phyloP scores from a whole-genome alignment of 768 basidiomycete species.

The Termitomyces sp. region DNA sequence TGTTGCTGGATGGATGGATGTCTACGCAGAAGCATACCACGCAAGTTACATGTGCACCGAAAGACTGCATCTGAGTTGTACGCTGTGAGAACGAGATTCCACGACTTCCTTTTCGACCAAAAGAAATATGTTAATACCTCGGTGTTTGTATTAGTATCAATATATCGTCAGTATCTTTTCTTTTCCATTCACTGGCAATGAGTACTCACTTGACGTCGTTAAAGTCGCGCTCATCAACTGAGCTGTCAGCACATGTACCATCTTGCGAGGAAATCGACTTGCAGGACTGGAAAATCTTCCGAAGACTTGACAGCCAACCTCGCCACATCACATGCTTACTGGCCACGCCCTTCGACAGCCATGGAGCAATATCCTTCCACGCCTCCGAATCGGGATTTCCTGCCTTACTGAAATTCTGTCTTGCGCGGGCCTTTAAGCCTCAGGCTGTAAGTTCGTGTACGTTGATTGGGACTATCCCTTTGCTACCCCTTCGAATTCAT shows the following conservation, averaged over 20 bases:
- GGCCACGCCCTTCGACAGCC: not conserved
- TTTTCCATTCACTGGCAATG: not conserved
- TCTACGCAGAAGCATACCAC: not conserved
- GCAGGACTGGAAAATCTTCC: not conserved
- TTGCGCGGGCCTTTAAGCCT: not conserved
- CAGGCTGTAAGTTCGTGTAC: not conserved
- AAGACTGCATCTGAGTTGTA: not conserved
- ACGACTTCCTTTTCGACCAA: not conserved
- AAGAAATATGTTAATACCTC: not conserved
- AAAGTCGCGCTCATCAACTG: not conserved
- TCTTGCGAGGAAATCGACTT: not conserved
- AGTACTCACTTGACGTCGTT: not conserved
- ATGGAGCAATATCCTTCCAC: not conserved
- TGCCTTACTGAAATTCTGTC: not conserved
- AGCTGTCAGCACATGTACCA: not conserved
- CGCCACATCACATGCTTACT: constrained; percentile 8
- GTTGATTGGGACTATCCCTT: not conserved
- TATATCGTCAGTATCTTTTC: not conserved
- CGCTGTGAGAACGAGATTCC: not conserved
- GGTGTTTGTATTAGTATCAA: not conserved
- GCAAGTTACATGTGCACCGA: not conserved
- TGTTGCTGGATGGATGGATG: not conserved
- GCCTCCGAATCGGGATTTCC: constrained; percentile 6
- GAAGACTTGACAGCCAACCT: constrained; percentile 1
- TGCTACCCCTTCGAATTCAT: not conserved